A percentile compares a stretch with the other conserved stretches of the same genome.
phyloP scores from a whole-genome alignment of 257 asterid species.

The Primulina eburnea region DNA sequence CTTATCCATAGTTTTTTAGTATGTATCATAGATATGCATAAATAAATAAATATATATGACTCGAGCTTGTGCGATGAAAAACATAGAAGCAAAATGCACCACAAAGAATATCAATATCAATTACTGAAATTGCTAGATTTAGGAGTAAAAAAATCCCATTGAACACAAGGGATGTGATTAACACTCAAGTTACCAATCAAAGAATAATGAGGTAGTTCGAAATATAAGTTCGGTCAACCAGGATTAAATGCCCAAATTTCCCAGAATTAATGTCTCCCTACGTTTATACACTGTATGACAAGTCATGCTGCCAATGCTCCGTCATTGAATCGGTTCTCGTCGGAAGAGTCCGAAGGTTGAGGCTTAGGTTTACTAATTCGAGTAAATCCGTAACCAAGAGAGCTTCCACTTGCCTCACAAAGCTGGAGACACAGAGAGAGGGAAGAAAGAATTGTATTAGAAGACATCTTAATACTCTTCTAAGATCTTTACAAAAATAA shows the following conservation, averaged over 20 bases:
- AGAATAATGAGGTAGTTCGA: no score
- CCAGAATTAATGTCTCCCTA: background rate
- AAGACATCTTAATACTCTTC: constrained; percentile 1
- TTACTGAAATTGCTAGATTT: background rate
- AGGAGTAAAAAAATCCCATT: no score
- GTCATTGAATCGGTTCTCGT: constrained; percentile 66
- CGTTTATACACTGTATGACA: background rate
- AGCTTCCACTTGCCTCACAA: constrained; percentile 79
- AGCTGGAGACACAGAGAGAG: constrained; percentile 48
- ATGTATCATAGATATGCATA: no score
- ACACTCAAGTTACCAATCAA: background rate
- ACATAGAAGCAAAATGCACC: no score
- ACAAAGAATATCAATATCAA: no score
- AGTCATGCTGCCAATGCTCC: constrained; percentile 58
- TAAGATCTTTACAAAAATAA: background rate
- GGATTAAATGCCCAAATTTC: background rate
- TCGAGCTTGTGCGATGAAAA: no score
- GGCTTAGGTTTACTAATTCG: constrained; percentile 64
- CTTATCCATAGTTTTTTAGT: no score
- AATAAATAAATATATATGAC: no score
- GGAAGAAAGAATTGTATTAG: background rate
- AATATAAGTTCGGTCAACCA: background rate
- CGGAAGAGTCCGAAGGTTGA: constrained; percentile 51
- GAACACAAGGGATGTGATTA: background rate
- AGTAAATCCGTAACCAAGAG: constrained; percentile 91